Evolutionary conservation across 177 flowering plant species (phyloP), one percentile per base, ranked within the genome.

Genomic region (Vitis hybrid): DNA sequence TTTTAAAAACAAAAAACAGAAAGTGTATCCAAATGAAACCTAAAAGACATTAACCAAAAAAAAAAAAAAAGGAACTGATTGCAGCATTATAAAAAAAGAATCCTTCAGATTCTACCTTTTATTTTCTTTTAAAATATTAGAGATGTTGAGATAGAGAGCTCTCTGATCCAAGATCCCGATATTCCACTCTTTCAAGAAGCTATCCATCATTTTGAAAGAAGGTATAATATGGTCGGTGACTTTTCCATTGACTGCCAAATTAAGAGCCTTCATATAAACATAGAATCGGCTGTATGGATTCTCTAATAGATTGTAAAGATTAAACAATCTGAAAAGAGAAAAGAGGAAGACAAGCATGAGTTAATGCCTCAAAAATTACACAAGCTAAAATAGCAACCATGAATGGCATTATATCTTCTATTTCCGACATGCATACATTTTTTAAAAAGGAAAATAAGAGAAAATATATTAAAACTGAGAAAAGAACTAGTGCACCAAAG

Each of bases 171-270:
- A 71, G 30, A 83, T 70, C 52, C 82, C 91, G 72, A 96, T 73
- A 75, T 88, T 89, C 99, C 99, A 96, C 77, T 96, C 98, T 77
- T 84, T 92, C 76, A 96, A 71, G 74, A 93, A 92, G 72, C 76
- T 86, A 71, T 96, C 99, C 6, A 96, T 85, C 76, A 81, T 91
- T 68, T 86, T 93, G 72, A 92, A 88, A 58, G 99, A 91, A 69
- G 97, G 97, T 10, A 84, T 45, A 12, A 96, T 77, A 67, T 85
- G 83, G 32, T 96, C 99, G 2, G 86, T 83, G 54, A 89, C 94
- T 78, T 91, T 92, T 50, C 94, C 99, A 72, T 72, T 80, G 23
- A 81, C 65, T 3, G 97, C 97, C 86, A 96, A 77, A 75, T 84
- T 71, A 52, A 96, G 90, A 69, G 93, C 89, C 72, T 86, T 88